A percentile compares a stretch with the other conserved stretches of the same genome.
Evolutionary conservation across 2,329 filamentous ascomycete species (phyloP).

Genomic region (Fusarium anguioides): DNA sequence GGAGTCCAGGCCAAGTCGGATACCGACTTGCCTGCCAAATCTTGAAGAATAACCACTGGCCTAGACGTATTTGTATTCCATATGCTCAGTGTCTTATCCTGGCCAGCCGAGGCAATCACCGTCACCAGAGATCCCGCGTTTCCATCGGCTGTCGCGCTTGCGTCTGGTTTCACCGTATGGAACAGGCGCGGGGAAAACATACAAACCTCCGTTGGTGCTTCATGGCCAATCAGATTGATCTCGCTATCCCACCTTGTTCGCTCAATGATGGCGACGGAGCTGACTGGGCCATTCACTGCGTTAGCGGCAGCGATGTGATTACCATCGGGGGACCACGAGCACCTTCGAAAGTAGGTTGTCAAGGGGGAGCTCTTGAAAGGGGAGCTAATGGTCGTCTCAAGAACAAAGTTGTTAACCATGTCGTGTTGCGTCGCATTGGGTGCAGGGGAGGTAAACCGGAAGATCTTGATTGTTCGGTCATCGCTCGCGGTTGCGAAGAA

Average conservation of each 20-base stretch:
- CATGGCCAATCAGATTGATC: slow-evolving; percentile 96
- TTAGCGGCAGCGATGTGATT: slow-evolving; percentile 98
- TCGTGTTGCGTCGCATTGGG: slow-evolving; percentile 95
- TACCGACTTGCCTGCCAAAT: slow-evolving; percentile 89
- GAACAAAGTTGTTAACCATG: slow-evolving; percentile 94
- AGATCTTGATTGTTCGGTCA: slow-evolving; percentile 96
- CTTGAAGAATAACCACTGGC: slow-evolving; percentile 89
- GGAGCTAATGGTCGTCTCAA: slow-evolving; percentile 88
- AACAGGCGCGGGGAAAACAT: slow-evolving; percentile 96
- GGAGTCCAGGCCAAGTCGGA: slow-evolving; percentile 95
- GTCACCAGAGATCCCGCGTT: slow-evolving; percentile 72
- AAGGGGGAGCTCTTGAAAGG: slow-evolving; percentile 93
- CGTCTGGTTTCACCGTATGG: slow-evolving; percentile 73
- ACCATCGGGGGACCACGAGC: slow-evolving; percentile 97
- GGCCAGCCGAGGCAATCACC: slow-evolving; percentile 95
- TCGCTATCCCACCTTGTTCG: slow-evolving; percentile 94
- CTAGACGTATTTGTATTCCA: slow-evolving; percentile 98
- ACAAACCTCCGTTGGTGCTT: slow-evolving; percentile 96
- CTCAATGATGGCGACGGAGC: slow-evolving; percentile 95
- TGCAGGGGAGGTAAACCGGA: slow-evolving; percentile 89
- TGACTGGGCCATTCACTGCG: slow-evolving; percentile 96
- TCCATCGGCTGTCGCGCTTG: slow-evolving; percentile 60
- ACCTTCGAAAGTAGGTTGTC: slow-evolving; percentile 95
- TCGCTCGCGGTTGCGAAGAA: slow-evolving; percentile 99
- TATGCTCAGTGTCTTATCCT: slow-evolving; percentile 94